phyloP scores from a whole-genome alignment of 257 asterid species.

The Jacaranda copaia region DNA sequence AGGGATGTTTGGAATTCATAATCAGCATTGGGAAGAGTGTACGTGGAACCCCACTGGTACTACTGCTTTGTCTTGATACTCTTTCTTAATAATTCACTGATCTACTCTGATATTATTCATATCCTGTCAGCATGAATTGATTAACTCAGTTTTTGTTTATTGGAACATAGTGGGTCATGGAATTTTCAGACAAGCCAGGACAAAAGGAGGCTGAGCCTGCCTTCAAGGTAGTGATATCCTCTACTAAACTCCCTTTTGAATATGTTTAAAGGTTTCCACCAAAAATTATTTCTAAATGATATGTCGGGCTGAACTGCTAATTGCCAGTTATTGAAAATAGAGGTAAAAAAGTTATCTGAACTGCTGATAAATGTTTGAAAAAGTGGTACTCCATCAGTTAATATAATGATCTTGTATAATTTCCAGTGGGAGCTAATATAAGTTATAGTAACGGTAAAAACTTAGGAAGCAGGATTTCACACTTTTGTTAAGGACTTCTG shows the following conservation, averaged over 20 bases:
- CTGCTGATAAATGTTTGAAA: constrained; percentile 4
- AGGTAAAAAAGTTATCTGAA: background rate
- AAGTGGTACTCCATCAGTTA: background rate
- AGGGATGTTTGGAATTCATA: constrained; percentile 43
- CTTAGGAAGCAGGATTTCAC: background rate
- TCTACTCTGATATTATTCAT: constrained; percentile 24
- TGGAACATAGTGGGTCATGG: constrained; percentile 45
- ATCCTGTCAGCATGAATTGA: constrained; percentile 33
- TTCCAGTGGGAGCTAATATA: background rate
- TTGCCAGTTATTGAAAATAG: background rate
- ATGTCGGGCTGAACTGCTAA: background rate
- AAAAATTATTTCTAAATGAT: background rate
- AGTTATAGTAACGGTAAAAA: background rate
- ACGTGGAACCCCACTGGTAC: constrained; percentile 52
- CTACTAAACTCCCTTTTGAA: constrained; percentile 1
- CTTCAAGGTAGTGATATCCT: constrained; percentile 46
- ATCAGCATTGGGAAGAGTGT: constrained; percentile 54
- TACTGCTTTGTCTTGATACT: constrained; percentile 21
- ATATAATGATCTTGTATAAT: background rate
- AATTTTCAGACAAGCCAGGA: constrained; percentile 53
- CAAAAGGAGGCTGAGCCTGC: constrained; percentile 51
- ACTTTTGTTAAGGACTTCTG: background rate
- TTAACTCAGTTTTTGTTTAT: constrained; percentile 29
- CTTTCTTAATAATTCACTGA: background rate
- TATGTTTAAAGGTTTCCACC: background rate